phyloP scores from a whole-genome alignment of 257 asterid genomes.

The Solanum chaucha region DNA sequence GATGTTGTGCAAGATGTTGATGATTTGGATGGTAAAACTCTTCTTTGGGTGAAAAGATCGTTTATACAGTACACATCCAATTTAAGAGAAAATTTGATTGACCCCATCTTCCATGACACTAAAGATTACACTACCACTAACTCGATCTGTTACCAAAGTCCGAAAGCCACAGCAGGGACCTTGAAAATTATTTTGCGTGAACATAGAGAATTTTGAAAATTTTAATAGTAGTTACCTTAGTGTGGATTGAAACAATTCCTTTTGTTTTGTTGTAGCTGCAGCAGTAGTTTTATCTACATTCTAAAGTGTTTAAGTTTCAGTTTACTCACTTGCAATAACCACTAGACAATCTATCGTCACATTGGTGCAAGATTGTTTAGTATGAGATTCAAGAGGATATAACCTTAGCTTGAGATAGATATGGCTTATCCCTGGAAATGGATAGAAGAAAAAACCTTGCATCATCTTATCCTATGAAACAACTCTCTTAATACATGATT shows the following conservation, averaged over 20 bases:
- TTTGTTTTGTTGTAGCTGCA: not conserved
- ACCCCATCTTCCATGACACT: not conserved
- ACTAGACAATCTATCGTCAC: not conserved
- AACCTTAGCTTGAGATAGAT: not conserved
- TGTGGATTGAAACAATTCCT: not conserved
- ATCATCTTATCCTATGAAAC: not conserved
- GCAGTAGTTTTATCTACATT: not conserved
- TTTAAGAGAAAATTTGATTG: not conserved
- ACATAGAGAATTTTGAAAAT: not conserved
- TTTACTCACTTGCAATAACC: not conserved
- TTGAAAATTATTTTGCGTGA: not conserved
- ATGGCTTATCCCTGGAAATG: not conserved
- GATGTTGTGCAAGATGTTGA: conserved; percentile 43
- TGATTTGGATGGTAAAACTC: conserved; percentile 58
- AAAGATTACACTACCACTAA: not conserved
- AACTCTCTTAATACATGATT: not conserved
- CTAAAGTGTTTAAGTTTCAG: not conserved
- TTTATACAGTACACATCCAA: not conserved
- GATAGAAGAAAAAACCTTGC: not conserved
- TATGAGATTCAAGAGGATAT: not conserved
- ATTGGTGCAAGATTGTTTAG: not conserved
- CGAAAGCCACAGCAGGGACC: not conserved
- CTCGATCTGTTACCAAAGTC: not conserved
- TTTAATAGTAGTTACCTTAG: not conserved
- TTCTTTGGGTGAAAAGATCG: not conserved